Base-by-base conservation (phyloP, 1,139 yeast species). In the Saccharomyces hybrid region DNA sequence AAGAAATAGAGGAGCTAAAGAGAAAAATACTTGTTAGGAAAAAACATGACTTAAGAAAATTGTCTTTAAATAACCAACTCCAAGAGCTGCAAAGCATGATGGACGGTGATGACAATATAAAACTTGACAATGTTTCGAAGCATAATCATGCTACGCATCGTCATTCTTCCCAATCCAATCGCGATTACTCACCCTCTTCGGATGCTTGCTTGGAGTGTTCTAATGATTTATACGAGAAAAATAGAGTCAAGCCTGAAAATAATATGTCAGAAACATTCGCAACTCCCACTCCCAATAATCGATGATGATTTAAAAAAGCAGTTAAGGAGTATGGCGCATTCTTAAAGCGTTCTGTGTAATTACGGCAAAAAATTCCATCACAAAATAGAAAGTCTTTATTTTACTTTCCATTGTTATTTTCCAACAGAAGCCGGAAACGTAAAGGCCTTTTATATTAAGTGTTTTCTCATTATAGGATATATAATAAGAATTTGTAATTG, bases 41-140 rank as follows among this genome's bases (percentile, higher is more conserved):
- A 28, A 69, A 65, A 41, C 64, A 66, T 56, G 71, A 67, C 48
- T 59, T 63, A 41, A 61, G 71, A 28, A 66, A 66, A 51, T 55
- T 61, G 9, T 65, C 71, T 2, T 52, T 66, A 32, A 62, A 65
- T 52, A 63, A 62, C 47, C 68, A 66, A 51, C 53, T 68, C 38
- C 53, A 56, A 11, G 68, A 66, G 38, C 55, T 68, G 9, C 54
- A 53, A 46, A 42, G 55, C 2, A 46, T 51, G 31, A 42, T 58
- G 46, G 53, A 54, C 28, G 51, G 47, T 53, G 56, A 50, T 2
- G 41, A 49, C 14, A 38, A 47, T 13, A 44, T 41, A 29, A 49
- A 47, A 5, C 23, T 11, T 14, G 52, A 49, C 2, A 44, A 16
- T 23, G 32, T 47, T 13, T 41, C 51, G 7, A 44, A 41, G 11